Evolutionary conservation across 2,329 filamentous ascomycete species (phyloP).

Genomic region (Trematosphaeria pertusa): DNA sequence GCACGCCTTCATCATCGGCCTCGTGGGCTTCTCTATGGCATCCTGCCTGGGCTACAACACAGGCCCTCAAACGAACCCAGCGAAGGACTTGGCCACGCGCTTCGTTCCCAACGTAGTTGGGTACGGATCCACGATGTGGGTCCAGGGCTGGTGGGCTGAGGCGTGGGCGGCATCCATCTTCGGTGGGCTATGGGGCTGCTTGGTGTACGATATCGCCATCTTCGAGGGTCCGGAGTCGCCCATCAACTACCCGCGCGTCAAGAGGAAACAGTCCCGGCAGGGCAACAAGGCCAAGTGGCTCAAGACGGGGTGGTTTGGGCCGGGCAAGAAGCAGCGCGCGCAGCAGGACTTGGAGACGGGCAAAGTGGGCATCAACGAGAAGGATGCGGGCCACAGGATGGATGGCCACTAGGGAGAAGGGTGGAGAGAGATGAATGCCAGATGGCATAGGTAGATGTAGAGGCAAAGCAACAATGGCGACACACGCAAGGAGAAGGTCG

Average conservation of each 20-base stretch:
- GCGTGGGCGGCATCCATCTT: conserved; percentile 44
- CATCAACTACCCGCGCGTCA: conserved; percentile 35
- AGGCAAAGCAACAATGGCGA: background rate
- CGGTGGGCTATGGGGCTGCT: conserved; percentile 40
- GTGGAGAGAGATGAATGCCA: background rate
- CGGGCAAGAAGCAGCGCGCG: conserved; percentile 7
- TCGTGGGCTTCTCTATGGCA: conserved; percentile 15
- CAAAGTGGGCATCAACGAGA: conserved; percentile 12
- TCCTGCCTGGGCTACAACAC: conserved; percentile 42
- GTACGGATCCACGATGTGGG: conserved; percentile 32
- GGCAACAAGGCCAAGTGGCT: conserved; percentile 16
- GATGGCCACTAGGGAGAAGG: conserved; percentile 3
- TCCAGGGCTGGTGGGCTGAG: conserved; percentile 45
- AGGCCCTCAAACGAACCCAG: conserved; percentile 46
- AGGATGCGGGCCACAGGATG: conserved; percentile 8
- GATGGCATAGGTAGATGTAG: background rate
- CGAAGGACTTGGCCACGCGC: conserved; percentile 45
- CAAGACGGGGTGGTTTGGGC: conserved; percentile 13
- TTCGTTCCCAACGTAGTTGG: conserved; percentile 42
- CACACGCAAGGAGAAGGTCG: background rate
- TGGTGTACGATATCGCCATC: conserved; percentile 46
- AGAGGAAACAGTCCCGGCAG: conserved; percentile 11
- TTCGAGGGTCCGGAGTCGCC: conserved; percentile 50
- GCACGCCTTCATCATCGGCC: conserved; percentile 43
- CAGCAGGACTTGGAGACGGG: conserved; percentile 11